phyloP scores from a whole-genome alignment of 2,329 filamentous ascomycete species.

The Tolypocladium sp. region DNA sequence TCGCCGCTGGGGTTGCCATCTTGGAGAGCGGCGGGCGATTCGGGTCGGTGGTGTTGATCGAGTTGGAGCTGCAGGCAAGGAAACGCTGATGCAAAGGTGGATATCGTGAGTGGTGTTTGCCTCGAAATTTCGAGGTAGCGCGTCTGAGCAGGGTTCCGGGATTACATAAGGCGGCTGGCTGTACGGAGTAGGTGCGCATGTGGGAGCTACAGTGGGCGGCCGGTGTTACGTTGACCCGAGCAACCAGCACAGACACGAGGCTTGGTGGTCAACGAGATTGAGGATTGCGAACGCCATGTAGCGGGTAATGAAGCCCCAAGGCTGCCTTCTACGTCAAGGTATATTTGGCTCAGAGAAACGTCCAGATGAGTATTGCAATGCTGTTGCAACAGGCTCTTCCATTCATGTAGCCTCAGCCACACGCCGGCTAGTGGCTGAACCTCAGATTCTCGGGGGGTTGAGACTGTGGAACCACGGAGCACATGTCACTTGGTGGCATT shows the following conservation, averaged over 20 bases:
- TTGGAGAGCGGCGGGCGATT: background rate
- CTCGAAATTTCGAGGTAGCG: background rate
- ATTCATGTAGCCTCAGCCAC: background rate
- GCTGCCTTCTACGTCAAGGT: background rate
- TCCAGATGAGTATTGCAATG: background rate
- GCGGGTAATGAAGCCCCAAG: background rate
- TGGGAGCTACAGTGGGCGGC: background rate
- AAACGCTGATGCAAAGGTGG: background rate
- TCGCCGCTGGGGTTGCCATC: slow-evolving; percentile 12
- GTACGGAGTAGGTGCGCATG: background rate
- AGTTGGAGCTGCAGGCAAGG: background rate
- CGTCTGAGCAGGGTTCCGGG: background rate
- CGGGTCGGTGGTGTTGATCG: background rate
- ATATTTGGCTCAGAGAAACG: background rate
- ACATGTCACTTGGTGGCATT: background rate
- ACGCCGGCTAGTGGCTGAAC: background rate
- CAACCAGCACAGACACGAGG: background rate
- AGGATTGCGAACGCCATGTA: too few species aligned
- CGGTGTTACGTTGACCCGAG: background rate
- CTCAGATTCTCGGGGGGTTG: background rate
- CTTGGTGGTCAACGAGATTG: too few species aligned
- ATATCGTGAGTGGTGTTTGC: background rate
- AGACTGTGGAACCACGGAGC: background rate
- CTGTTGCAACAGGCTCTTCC: background rate
- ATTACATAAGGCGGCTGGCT: background rate